Evolutionary conservation across 2,329 filamentous ascomycete genomes (phyloP).

Genomic region (Calonectria crousiana): DNA sequence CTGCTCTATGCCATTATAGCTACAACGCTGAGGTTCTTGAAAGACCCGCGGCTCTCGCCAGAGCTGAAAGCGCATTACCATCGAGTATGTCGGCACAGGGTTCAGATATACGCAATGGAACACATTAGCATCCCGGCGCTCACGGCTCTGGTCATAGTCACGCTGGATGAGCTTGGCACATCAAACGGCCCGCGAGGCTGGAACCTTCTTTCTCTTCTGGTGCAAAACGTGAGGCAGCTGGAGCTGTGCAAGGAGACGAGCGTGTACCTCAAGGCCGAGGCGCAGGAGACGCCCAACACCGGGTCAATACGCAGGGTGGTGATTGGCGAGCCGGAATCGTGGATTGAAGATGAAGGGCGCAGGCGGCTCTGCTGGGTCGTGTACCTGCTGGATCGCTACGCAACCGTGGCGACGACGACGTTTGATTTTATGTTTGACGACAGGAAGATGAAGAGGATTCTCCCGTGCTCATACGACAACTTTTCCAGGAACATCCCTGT

Average conservation of each 20-base stretch:
- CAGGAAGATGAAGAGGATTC: slow-evolving; percentile 52
- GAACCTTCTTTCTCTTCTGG: slow-evolving; percentile 55
- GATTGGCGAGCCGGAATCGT: slow-evolving; percentile 53
- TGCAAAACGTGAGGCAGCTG: slow-evolving; percentile 55
- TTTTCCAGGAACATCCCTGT: slow-evolving; percentile 59
- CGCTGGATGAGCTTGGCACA: slow-evolving; percentile 56
- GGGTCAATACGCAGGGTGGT: slow-evolving; percentile 52
- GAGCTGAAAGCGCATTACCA: slow-evolving; percentile 55
- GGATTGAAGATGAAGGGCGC: slow-evolving; percentile 59
- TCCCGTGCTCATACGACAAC: slow-evolving; percentile 59
- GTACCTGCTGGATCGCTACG: slow-evolving; percentile 58
- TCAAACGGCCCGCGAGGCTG: slow-evolving; percentile 58
- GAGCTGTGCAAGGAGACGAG: slow-evolving; percentile 55
- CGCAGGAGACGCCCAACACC: slow-evolving; percentile 48
- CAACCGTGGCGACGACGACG: slow-evolving; percentile 55
- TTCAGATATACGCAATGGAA: slow-evolving; percentile 58
- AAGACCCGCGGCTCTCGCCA: slow-evolving; percentile 52
- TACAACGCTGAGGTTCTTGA: slow-evolving; percentile 56
- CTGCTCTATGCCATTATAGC: slow-evolving; percentile 59
- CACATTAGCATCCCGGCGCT: slow-evolving; percentile 54
- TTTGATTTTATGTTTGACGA: slow-evolving; percentile 59
- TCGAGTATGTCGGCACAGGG: slow-evolving; percentile 52
- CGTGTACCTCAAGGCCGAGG: slow-evolving; percentile 50
- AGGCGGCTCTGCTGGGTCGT: slow-evolving; percentile 59
- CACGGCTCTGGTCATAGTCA: slow-evolving; percentile 55